Conservation (phyloP, 1,284 basidiomycete species). For the Singerocomus inundabilis region DNA sequence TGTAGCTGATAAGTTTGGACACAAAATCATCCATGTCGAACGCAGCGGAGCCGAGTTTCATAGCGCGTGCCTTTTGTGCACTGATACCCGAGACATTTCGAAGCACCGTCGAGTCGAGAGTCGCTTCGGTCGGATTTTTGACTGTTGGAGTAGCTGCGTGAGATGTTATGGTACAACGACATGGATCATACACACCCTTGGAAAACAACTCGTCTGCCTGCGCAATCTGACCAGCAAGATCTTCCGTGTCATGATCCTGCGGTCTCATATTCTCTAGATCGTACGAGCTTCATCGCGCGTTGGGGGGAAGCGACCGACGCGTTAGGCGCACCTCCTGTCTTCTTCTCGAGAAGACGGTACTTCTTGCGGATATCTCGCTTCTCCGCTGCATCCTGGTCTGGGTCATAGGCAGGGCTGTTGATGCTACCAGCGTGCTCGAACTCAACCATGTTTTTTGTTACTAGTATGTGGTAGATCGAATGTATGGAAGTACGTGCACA, state of each 20-base stretch:
- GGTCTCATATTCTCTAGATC: conserved; percentile 39
- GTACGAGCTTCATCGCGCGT: not conserved
- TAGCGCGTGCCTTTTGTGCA: conserved; percentile 78
- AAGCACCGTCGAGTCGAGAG: conserved; percentile 74
- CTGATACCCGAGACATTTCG: conserved; percentile 66
- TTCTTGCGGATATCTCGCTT: conserved; percentile 67
- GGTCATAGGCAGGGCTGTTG: conserved; percentile 58
- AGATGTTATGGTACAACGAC: conserved; percentile 4
- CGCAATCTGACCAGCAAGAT: conserved; percentile 53
- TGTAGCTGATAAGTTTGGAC: conserved; percentile 63
- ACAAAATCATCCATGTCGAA: conserved; percentile 87
- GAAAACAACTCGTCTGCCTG: conserved; percentile 59
- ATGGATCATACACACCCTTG: conserved; percentile 44
- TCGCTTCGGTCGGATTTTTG: conserved; percentile 76
- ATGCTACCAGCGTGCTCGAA: conserved; percentile 6
- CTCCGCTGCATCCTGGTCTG: conserved; percentile 75
- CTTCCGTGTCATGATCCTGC: conserved; percentile 55
- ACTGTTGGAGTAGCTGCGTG: conserved; percentile 43
- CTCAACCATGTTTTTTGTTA: conserved; percentile 15
- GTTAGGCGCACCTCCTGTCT: conserved; percentile 51
- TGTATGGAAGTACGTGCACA: too few relatives aligned
- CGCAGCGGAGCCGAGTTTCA: conserved; percentile 77
- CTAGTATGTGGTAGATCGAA: too few relatives aligned
- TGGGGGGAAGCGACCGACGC: not conserved
- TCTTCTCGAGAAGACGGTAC: conserved; percentile 65